A percentile compares a stretch with the other conserved stretches of the same genome.
These are phyloP conservation scores for Coemansia sp. DNA, from an alignment of 192 early-diverging fungal genomes.

Conservation along the genomic window DNA sequence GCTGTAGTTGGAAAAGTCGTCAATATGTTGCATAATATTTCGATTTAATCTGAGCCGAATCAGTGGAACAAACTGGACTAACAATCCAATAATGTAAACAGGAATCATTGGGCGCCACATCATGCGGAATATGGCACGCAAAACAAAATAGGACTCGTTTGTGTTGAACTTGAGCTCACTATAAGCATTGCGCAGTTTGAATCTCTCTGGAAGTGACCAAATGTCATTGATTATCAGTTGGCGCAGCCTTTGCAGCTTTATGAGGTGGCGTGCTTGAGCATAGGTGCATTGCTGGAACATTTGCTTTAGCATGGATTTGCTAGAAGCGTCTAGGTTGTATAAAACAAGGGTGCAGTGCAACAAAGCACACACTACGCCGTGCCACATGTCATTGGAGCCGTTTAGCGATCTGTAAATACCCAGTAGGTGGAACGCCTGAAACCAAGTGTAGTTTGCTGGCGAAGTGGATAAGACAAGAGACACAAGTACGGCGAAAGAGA, in stretches of 20 bases:
- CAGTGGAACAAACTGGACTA: slow-evolving; percentile 5
- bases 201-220: slow-evolving; percentile 1
- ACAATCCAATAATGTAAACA: slow-evolving; percentile 14
- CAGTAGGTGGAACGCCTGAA: neutral
- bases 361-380: neutral
- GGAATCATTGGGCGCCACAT: slow-evolving; percentile 38
- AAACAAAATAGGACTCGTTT: slow-evolving; percentile 31
- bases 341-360: neutral
- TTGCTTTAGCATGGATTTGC: neutral
- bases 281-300: neutral
- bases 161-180: slow-evolving; percentile 24
- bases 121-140: slow-evolving; percentile 32
- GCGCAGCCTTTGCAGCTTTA: slow-evolving; percentile 7
- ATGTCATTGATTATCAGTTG: slow-evolving; percentile 27
- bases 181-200: slow-evolving; percentile 1
- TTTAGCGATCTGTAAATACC: neutral
- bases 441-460: neutral
- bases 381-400: neutral
- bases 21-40: slow-evolving; percentile 23
- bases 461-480: neutral
- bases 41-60: slow-evolving; percentile 3
- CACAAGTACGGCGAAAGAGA: neutral
- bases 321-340: neutral
- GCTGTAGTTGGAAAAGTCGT: slow-evolving; percentile 5
- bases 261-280: slow-evolving; percentile 14